Base-by-base conservation (phyloP, 495 filamentous ascomycete genomes). In the Arthonia radiata region DNA sequence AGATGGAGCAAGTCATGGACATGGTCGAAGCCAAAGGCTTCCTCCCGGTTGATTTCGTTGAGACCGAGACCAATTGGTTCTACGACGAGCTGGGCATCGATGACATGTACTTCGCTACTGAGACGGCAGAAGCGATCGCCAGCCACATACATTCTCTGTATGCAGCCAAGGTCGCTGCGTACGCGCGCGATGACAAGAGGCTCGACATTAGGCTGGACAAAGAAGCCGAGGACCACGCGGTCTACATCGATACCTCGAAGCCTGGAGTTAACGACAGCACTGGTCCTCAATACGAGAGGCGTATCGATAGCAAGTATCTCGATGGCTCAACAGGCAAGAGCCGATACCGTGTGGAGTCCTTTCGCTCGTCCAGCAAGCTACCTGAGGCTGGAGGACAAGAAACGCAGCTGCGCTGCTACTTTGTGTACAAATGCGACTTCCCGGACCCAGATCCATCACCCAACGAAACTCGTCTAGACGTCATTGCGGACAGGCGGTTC, bases 71-170 rank as follows among this genome's bases (percentile, higher is more conserved):
- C 17, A 59, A 61, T 11, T 94, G 86, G 89, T 97, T 97, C 59
- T 97, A 97, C 54, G 75, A 86, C 37, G 73, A 81, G 45, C 62
- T 97, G 9, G 89, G 86, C 28, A 97, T 97, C 40, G 86, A 97
- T 48, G 86, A 97, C 50, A 82, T 91, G 54, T 97, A 97, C 53
- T 97, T 97, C 57, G 74, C 90, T 45, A 77, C 79, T 18, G 86
- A 97, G 53, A 62, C 63, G 2, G 71, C 69, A 14, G 74, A 81
- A 23, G 77, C 74, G 36, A 83, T 97, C 35, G 73, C 79, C 32
- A 90, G 73, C 40, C 75, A 92, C 43, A 79, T 97, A 35, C 82
- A 81, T 26, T 93, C 83, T 9, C 62, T 97, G 17, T 97, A 94
- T 43, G 89, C 89, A 13, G 86, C 82, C 46, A 97, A 97, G 55